These are phyloP conservation scores for Schrenkiella parvula DNA, from an alignment of 345 rosid species.

Conservation along the genomic window DNA sequence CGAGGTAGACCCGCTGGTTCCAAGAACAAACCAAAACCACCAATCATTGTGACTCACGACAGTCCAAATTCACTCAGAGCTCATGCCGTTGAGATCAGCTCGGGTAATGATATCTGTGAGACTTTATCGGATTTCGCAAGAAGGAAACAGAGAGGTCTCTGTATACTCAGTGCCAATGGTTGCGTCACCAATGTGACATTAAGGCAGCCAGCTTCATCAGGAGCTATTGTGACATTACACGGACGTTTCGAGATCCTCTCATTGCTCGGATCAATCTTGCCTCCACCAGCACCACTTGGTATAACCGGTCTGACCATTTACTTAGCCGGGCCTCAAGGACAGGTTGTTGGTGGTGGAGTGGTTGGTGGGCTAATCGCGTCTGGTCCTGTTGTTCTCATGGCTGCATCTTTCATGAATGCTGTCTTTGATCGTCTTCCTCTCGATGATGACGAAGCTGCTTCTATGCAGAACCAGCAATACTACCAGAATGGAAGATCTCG, in stretches of 20 bases:
- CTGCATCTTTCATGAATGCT: constrained; percentile 89
- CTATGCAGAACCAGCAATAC: constrained; percentile 45
- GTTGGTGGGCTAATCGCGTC: constrained; percentile 86
- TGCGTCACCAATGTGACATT: constrained; percentile 85
- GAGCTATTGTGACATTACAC: constrained; percentile 80
- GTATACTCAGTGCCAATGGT: constrained; percentile 76
- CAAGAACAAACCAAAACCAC: constrained; percentile 96
- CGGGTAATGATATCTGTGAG: constrained; percentile 83
- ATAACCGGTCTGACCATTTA: constrained; percentile 81
- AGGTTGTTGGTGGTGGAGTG: constrained; percentile 87
- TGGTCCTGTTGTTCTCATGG: constrained; percentile 89
- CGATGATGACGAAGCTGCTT: constrained; percentile 60
- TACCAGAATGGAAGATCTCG: constrained; percentile 55
- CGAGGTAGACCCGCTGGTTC: constrained; percentile 96
- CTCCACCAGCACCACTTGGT: constrained; percentile 87
- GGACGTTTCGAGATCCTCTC: constrained; percentile 97
- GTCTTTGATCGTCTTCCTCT: constrained; percentile 83
- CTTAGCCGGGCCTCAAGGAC: constrained; percentile 93
- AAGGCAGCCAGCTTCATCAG: constrained; percentile 76
- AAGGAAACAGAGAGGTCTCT: constrained; percentile 80
- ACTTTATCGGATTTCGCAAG: constrained; percentile 68
- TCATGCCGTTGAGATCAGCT: constrained; percentile 86
- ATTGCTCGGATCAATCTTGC: constrained; percentile 82
- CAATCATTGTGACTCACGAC: constrained; percentile 76
- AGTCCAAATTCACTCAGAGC: constrained; percentile 82